Conservation (phyloP, 139 green algal species). For the Asterochloris sp. region DNA sequence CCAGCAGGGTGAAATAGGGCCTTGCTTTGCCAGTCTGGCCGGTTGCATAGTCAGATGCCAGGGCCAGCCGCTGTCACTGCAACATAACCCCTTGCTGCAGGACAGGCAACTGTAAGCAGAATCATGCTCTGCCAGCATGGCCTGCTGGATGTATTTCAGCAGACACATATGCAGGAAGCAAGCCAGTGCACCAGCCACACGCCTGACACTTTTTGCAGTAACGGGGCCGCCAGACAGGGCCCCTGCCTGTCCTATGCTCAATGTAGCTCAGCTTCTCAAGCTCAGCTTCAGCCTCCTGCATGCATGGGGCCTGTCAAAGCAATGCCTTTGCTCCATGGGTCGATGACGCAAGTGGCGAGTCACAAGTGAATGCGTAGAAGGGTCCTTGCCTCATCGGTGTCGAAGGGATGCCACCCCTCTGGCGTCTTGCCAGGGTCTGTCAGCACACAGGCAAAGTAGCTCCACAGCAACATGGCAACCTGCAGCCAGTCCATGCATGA, state of each 20-base stretch:
- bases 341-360: too few relatives aligned
- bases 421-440: conserved; percentile 83
- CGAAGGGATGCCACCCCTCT: conserved; percentile 81
- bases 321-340: background rate
- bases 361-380: too few relatives aligned
- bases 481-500: conserved; percentile 1
- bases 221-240: conserved; percentile 26
- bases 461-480: conserved; percentile 85
- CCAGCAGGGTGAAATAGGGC: background rate
- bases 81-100: too few relatives aligned
- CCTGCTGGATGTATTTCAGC: too few relatives aligned
- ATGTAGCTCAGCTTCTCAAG: conserved; percentile 23
- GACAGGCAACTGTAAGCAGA: too few relatives aligned
- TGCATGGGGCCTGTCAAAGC: background rate
- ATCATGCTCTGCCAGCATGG: too few relatives aligned
- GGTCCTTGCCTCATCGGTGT: conserved; percentile 59
- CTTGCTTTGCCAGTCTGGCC: too few relatives aligned
- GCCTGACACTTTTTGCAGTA: conserved; percentile 54
- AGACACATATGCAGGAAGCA: background rate
- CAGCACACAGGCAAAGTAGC: conserved; percentile 83
- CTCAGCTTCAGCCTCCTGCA: conserved; percentile 26
- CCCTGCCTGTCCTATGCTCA: background rate
- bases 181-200: conserved; percentile 3
- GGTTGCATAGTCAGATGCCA: too few relatives aligned
- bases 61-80: too few relatives aligned